phyloP scores from a whole-genome alignment of 768 basidiomycete genomes.

The Filobasidium wieringae region DNA sequence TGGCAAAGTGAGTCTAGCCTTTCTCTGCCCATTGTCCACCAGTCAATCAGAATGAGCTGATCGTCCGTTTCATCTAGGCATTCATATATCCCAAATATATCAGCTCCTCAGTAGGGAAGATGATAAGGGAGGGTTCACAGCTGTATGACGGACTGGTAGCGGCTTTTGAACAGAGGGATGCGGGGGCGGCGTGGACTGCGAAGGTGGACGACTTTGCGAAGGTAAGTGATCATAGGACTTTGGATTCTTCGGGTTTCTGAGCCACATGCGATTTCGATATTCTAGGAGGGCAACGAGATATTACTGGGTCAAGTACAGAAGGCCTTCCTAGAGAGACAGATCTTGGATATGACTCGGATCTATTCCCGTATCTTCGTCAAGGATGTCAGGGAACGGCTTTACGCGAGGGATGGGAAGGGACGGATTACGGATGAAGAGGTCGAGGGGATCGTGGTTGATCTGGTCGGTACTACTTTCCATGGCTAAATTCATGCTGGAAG shows the following conservation, averaged over 20 bases:
- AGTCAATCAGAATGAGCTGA: neutral
- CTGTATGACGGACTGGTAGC: neutral
- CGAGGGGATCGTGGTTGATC: neutral
- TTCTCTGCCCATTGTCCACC: too few species aligned
- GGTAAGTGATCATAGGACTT: neutral
- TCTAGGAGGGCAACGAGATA: slow-evolving; percentile 6
- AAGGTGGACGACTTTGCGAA: neutral
- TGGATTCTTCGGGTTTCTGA: neutral
- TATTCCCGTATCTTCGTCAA: slow-evolving; percentile 1
- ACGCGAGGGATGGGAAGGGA: neutral
- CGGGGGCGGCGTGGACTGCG: neutral
- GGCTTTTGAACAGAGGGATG: slow-evolving; percentile 4
- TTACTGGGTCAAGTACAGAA: neutral
- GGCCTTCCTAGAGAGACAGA: neutral
- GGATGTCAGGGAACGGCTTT: neutral
- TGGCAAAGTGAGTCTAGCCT: slow-evolving; percentile 3
- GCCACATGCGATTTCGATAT: neutral
- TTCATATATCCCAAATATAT: slow-evolving; percentile 3
- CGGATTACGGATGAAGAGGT: neutral
- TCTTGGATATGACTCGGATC: slow-evolving; percentile 5
- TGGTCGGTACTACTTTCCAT: neutral
- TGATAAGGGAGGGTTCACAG: neutral
- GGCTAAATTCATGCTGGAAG: neutral
- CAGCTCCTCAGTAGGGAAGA: neutral
- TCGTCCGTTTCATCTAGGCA: neutral